A percentile compares a stretch with the other conserved stretches of the same genome.
Conservation (phyloP, 306 rosid genomes). For the Adenanthera pavonina region DNA sequence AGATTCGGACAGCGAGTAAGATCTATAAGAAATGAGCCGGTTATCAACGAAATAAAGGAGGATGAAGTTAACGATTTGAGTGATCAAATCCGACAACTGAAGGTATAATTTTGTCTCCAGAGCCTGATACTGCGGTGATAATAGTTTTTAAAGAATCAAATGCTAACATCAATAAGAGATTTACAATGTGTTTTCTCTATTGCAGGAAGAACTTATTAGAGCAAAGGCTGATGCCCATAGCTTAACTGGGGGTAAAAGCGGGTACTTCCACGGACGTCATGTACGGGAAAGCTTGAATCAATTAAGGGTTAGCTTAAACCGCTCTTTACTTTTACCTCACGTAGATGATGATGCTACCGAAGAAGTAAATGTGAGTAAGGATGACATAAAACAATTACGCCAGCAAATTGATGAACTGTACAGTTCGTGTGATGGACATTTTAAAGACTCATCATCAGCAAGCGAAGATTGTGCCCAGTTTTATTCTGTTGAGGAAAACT, state of each 20-base stretch:
- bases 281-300: conserved; percentile 85
- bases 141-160: conserved; percentile 35
- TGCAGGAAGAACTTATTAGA: conserved; percentile 91
- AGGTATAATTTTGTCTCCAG: conserved; percentile 56
- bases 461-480: conserved; percentile 56
- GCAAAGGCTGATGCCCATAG: conserved; percentile 59
- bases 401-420: conserved; percentile 67
- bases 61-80: conserved; percentile 74
- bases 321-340: conserved; percentile 71
- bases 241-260: conserved; percentile 50
- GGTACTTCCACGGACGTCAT: conserved; percentile 70
- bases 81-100: conserved; percentile 81
- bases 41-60: conserved; percentile 77
- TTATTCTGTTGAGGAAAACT: conserved; percentile 58
- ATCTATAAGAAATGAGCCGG: conserved; percentile 75
- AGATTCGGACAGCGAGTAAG: conserved; percentile 78
- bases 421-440: conserved; percentile 57
- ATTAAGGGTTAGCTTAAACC: conserved; percentile 81
- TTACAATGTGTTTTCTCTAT: conserved; percentile 20
- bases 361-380: conserved; percentile 56
- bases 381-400: conserved; percentile 68
- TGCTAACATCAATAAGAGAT: conserved; percentile 31
- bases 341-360: conserved; percentile 62
- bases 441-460: conserved; percentile 41
- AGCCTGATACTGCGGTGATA: conserved; percentile 16